A percentile compares a stretch with the other conserved stretches of the same genome.
phyloP scores from a whole-genome alignment of 1,284 basidiomycete genomes.

The Ceratobasidium sp. region DNA sequence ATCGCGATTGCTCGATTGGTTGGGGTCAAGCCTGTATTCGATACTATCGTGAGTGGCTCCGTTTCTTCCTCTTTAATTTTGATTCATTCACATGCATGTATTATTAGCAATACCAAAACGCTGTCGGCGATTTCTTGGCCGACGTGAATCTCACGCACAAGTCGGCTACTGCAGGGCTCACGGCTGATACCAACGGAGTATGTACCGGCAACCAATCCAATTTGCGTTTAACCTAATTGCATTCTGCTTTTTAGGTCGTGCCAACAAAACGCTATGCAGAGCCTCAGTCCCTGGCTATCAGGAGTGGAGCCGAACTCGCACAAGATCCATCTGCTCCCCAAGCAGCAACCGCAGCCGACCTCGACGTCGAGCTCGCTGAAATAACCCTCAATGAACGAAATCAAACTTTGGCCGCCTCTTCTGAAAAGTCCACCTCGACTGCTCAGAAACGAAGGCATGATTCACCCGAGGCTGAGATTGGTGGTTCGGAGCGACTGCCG shows the following conservation, averaged over 20 bases:
- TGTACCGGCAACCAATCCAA: conserved; percentile 36
- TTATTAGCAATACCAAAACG: conserved; percentile 62
- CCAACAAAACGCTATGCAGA: conserved; percentile 69
- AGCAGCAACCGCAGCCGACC: conserved; percentile 65
- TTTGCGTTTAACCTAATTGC: conserved; percentile 10
- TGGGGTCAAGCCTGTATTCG: conserved; percentile 71
- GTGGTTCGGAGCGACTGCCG: conserved; percentile 48
- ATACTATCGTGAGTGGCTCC: conserved; percentile 62
- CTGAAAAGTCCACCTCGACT: conserved; percentile 49
- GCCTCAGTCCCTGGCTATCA: conserved; percentile 61
- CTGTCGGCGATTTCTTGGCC: conserved; percentile 63
- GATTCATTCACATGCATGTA: conserved; percentile 28
- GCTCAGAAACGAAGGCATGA: conserved; percentile 48
- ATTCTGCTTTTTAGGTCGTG: conserved; percentile 49
- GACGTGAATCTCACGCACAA: conserved; percentile 58
- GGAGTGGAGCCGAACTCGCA: conserved; percentile 67
- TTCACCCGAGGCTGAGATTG: conserved; percentile 43
- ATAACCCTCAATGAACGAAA: conserved; percentile 88
- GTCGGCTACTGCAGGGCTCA: conserved; percentile 39
- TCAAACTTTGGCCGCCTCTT: conserved; percentile 66
- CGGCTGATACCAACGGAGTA: conserved; percentile 36
- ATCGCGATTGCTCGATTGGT: conserved; percentile 68
- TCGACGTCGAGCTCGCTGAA: conserved; percentile 87
- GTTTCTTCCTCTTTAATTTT: background rate
- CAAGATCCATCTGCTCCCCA: conserved; percentile 66